These are phyloP conservation scores for Amaranthus palmeri DNA, from an alignment of 148 eudicot genomes.

Conservation along the genomic window DNA sequence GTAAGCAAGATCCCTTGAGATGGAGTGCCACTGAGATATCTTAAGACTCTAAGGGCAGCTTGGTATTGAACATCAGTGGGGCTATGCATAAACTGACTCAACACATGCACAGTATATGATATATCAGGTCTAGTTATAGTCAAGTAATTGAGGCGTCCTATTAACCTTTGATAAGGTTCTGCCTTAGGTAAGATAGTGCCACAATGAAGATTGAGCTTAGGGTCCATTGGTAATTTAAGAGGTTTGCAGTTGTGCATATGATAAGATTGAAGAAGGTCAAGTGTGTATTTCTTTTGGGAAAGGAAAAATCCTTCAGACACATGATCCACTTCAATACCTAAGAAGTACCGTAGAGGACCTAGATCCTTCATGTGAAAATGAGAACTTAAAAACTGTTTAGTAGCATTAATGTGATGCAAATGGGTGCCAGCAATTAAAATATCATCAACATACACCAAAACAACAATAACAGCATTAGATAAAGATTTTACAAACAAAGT, in stretches of 20 bases:
- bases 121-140: neutral
- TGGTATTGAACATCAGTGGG: neutral
- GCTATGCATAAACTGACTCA: neutral
- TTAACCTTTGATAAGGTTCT: neutral
- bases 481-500: too few relatives aligned
- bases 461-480: too few relatives aligned
- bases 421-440: neutral
- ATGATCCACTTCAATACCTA: conserved; percentile 13
- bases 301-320: neutral
- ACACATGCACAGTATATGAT: neutral
- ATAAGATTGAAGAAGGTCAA: neutral
- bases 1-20: neutral
- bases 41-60: neutral
- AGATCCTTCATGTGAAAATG: conserved; percentile 15
- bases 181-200: neutral
- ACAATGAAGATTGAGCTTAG: neutral
- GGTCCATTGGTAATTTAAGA: neutral
- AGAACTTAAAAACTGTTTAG: neutral
- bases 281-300: conserved; percentile 2
- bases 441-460: too few relatives aligned
- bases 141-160: neutral
- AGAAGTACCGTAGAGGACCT: conserved; percentile 5
- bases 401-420: fast-evolving
- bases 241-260: neutral
- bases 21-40: neutral